Evolutionary conservation across 129 eudicot genomes (phyloP), one percentile per base, ranked within the genome.

Genomic region (Artemisia argyi): DNA sequence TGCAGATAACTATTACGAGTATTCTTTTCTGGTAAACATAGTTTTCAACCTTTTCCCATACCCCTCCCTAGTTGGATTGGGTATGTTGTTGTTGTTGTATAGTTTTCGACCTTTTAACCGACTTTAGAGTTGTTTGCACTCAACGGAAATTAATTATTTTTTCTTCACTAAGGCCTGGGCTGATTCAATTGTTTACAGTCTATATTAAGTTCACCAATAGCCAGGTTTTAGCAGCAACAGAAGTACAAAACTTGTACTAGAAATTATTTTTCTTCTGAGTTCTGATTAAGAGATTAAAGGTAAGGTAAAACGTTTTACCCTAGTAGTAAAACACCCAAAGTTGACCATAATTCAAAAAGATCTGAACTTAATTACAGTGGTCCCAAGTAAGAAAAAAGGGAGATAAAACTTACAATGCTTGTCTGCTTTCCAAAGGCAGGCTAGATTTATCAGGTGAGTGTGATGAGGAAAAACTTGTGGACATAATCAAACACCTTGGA

Each of bases 401-500:
- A 69, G 35, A 68, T 18, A 65, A 52, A 77, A 76, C 30, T 68
- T 77, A 42, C 76, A 77, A 61, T 59, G 47, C 59, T 77, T 77
- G 71, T 77, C 57, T 77, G 81, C 56, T 76, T 68, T 69, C 64
- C 62, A 69, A 70, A 75, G 73, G 66, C 68, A 67, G 73, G 73
- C 73, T 66, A 75, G 72, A 75, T 75, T 35, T 32, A 69, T 69
- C 76, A 69, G 76, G 76, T 35, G 42, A 6, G 42, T 77, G 81
- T 51, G 76, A 77, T 69, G 81, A 77, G 66, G 51, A 53, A 47
- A 28, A 61, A 69, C 76, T 77, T 69, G 81, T 77, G 81, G 81
- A 77, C 71, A 70, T 57, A 49, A 77, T 71, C 52, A 17, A 78
- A 63, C 12, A 20, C 77, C 72, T 64, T 78, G 82, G 82, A 78